Conservation (phyloP, 306 rosid species). For the Quercus alba region DNA sequence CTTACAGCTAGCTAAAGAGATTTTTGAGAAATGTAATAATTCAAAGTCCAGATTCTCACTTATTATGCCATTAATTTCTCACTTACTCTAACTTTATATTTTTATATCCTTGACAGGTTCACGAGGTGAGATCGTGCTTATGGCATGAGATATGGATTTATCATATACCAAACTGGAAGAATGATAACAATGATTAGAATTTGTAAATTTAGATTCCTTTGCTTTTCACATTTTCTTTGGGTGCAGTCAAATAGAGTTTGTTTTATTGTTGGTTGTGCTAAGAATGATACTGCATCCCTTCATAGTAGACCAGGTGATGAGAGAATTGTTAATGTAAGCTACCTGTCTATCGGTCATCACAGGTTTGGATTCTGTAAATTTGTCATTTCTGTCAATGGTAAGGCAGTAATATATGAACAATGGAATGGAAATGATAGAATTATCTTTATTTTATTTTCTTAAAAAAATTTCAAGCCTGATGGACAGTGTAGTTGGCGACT, state of each 20-base stretch:
- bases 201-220: slow-evolving; percentile 29
- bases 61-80: background rate
- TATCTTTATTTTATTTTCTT: background rate
- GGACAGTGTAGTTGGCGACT: too few relatives aligned
- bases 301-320: slow-evolving; percentile 3
- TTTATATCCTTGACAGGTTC: slow-evolving; percentile 33
- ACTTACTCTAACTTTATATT: background rate
- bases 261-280: background rate
- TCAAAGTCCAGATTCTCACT: background rate
- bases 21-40: slow-evolving; percentile 31
- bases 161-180: background rate
- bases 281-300: background rate
- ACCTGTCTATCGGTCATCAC: background rate
- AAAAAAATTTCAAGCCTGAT: too few relatives aligned
- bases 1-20: slow-evolving; percentile 30
- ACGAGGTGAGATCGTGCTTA: slow-evolving; percentile 22
- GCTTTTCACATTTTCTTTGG: background rate
- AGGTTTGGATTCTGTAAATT: slow-evolving; percentile 6
- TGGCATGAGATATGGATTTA: background rate
- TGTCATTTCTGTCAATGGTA: background rate
- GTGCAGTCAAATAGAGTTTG: background rate
- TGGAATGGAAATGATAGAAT: background rate
- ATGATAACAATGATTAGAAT: slow-evolving; percentile 9
- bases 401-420: background rate
- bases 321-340: background rate